Percentiles rank a stretch among this genome's conserved stretches.
These are phyloP conservation scores for Wickerhamiella bombiphila DNA, from an alignment of 805 yeast genomes.

Conservation along the genomic window DNA sequence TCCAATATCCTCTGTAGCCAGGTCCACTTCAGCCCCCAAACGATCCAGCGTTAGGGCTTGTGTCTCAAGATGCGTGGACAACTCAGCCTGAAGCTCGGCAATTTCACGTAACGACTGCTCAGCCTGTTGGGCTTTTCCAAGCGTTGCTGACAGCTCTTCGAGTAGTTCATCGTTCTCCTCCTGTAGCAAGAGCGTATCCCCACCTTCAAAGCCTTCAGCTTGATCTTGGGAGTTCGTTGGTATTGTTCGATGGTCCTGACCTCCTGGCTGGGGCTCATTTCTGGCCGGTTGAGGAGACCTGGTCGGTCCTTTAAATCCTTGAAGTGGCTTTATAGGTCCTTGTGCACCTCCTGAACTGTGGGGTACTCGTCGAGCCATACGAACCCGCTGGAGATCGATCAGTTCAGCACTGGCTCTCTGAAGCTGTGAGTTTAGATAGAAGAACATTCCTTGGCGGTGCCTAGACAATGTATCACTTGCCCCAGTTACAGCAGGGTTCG, in stretches of 20 bases:
- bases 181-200: constrained; percentile 20
- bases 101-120: constrained; percentile 40
- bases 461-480: constrained; percentile 18
- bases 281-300: neutral
- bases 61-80: constrained; percentile 52
- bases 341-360: too few species aligned
- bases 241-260: neutral
- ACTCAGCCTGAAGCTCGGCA: constrained; percentile 56
- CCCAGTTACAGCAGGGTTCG: constrained; percentile 19
- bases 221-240: neutral
- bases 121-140: constrained; percentile 26
- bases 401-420: constrained; percentile 22
- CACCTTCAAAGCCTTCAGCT: constrained; percentile 5
- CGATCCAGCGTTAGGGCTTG: constrained; percentile 56
- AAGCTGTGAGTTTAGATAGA: constrained; percentile 22
- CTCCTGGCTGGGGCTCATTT: neutral
- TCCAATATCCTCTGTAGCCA: constrained; percentile 46
- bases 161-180: constrained; percentile 25
- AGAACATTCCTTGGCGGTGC: constrained; percentile 27
- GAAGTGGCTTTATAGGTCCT: neutral
- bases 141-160: constrained; percentile 24
- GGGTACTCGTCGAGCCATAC: constrained; percentile 17
- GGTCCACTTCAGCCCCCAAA: constrained; percentile 52
- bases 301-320: neutral
- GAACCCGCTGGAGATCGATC: constrained; percentile 24